Percentiles rank a stretch among this genome's conserved stretches.
phyloP scores from a whole-genome alignment of 2,329 filamentous ascomycete genomes.

The Aspergillus oerlinghausenensis region DNA sequence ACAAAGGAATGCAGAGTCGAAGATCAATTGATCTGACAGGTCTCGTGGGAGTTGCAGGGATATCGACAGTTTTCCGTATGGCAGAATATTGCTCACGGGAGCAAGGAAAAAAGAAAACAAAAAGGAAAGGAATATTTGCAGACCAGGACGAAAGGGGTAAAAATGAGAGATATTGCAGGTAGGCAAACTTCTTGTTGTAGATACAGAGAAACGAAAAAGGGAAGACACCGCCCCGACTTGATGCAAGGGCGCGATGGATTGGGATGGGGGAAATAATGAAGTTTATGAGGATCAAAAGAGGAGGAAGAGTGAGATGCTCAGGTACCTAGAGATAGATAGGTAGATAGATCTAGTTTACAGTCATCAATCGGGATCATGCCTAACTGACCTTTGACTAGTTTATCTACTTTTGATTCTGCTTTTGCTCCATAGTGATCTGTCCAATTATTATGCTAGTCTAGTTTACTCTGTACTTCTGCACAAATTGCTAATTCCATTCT shows the following conservation, averaged over 20 bases:
- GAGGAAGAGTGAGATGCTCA: background rate
- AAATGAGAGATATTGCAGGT: background rate
- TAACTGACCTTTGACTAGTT: too few species aligned
- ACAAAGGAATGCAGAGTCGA: background rate
- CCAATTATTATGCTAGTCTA: background rate
- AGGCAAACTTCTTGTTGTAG: background rate
- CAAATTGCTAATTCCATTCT: background rate
- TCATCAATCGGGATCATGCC: background rate
- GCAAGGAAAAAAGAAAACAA: background rate
- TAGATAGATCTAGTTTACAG: background rate
- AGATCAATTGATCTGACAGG: background rate
- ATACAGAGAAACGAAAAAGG: background rate
- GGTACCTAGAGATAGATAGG: too few species aligned
- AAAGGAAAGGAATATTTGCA: conserved; percentile 4
- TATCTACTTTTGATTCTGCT: too few species aligned
- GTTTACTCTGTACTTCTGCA: too few species aligned
- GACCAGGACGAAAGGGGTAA: conserved; percentile 4
- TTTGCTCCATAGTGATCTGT: background rate
- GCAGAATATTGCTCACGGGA: background rate
- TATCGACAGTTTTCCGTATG: background rate
- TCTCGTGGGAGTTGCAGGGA: conserved; percentile 34
- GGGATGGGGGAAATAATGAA: background rate
- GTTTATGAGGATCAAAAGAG: background rate
- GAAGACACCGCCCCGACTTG: background rate
- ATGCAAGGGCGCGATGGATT: background rate